A percentile compares a stretch with the other conserved stretches of the same genome.
Evolutionary conservation across 2,329 filamentous ascomycete species (phyloP).

Genomic region (Fusarium incarnatum): DNA sequence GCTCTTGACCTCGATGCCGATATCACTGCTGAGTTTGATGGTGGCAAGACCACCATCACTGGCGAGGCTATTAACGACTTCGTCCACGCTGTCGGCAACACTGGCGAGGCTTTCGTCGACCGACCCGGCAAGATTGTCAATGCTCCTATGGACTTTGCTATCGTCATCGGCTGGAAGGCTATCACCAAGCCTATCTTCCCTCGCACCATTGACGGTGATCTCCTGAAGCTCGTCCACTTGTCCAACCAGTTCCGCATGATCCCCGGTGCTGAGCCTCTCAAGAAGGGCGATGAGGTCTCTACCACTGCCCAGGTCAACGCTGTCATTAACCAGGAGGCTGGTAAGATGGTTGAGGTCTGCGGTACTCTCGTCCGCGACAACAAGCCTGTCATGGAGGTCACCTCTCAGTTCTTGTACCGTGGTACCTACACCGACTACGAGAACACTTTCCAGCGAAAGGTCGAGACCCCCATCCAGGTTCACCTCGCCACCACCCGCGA

Average conservation of each 20-base stretch:
- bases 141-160: constrained; percentile 98
- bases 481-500: constrained; percentile 90
- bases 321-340: constrained; percentile 96
- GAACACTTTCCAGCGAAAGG: constrained; percentile 98
- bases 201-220: constrained; percentile 92
- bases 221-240: constrained; percentile 94
- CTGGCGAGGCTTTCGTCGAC: constrained; percentile 96
- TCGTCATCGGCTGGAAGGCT: constrained; percentile 98
- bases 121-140: constrained; percentile 92
- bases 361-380: constrained; percentile 91
- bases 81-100: constrained; percentile 98
- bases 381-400: constrained; percentile 95
- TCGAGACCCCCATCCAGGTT: constrained; percentile 93
- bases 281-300: constrained; percentile 92
- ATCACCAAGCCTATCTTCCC: constrained; percentile 99
- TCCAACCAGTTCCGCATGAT: constrained; percentile 99
- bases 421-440: constrained; percentile 92
- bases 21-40: constrained; percentile 89
- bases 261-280: constrained; percentile 91
- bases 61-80: constrained; percentile 97
- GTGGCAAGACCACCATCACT: constrained; percentile 87
- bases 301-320: constrained; percentile 97
- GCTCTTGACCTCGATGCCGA: constrained; percentile 83
- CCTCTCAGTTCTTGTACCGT: constrained; percentile 97
- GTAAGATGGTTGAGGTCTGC: constrained; percentile 99